phyloP scores from a whole-genome alignment of 2,329 filamentous ascomycete genomes.

The Clarireedia homoeocarpa region DNA sequence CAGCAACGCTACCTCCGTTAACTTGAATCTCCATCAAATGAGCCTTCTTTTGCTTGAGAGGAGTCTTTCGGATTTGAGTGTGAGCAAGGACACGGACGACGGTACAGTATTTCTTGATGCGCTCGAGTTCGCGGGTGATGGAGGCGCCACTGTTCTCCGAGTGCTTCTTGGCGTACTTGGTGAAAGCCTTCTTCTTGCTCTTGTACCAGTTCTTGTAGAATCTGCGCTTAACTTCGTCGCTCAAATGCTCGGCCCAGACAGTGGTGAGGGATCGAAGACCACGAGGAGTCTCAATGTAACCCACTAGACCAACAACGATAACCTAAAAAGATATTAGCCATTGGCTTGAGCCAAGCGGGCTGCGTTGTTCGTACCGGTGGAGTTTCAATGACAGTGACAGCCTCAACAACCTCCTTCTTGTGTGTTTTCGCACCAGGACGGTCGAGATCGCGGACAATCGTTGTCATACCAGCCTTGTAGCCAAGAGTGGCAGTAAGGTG shows the following conservation, averaged over 20 bases:
- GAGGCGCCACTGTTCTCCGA: slow-evolving; percentile 84
- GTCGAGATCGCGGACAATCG: slow-evolving; percentile 92
- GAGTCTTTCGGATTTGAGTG: slow-evolving; percentile 98
- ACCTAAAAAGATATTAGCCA: slow-evolving; percentile 74
- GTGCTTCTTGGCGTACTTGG: slow-evolving; percentile 99
- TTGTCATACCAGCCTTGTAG: slow-evolving; percentile 99
- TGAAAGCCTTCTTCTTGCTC: slow-evolving; percentile 99
- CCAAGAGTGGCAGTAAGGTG: slow-evolving; percentile 97
- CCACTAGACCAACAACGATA: slow-evolving; percentile 99
- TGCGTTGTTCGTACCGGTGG: slow-evolving; percentile 89
- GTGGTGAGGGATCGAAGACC: slow-evolving; percentile 99
- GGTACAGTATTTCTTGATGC: slow-evolving; percentile 99
- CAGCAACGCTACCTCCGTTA: slow-evolving; percentile 91
- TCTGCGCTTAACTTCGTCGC: slow-evolving; percentile 96
- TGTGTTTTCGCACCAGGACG: slow-evolving; percentile 98
- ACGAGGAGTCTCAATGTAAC: slow-evolving; percentile 99
- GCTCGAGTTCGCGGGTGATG: slow-evolving; percentile 95
- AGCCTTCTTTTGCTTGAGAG: slow-evolving; percentile 99
- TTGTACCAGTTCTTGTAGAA: slow-evolving; percentile 99
- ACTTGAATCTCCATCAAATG: slow-evolving; percentile 99
- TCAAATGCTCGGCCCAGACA: slow-evolving; percentile 98
- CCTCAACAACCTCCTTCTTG: slow-evolving; percentile 97
- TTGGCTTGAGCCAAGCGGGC: slow-evolving; percentile 69
- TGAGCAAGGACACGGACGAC: slow-evolving; percentile 98
- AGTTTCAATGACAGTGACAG: slow-evolving; percentile 81